Evolutionary conservation across 352 stramenopile genomes (phyloP), one percentile per base, ranked within the genome.

Genomic region (Globisporangium okanoganense): DNA sequence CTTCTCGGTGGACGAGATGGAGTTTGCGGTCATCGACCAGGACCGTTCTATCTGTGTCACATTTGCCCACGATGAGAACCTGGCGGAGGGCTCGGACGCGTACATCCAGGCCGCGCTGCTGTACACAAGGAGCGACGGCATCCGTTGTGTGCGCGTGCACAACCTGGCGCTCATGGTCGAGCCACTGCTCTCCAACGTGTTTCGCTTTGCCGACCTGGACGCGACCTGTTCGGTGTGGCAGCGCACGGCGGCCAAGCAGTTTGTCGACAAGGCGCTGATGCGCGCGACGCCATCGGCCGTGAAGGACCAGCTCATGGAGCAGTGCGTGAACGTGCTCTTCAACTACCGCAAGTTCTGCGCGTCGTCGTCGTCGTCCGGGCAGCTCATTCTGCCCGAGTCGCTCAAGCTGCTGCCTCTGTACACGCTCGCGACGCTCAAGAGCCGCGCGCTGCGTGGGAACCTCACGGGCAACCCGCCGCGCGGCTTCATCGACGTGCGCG

Each of bases 291-390:
- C 80, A 6, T 75, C 81, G 55, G 79, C 78, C 0, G 78, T 95
- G 18, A 92, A 91, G 63, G 79, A 94, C 58, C 74, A 85, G 50
- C 66, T 92, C 38, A 77, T 97, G 10, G 85, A 95, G 60, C 77
- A 95, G 64, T 95, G 84, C 59, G 85, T 95, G 52, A 90, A 75
- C 43, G 88, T 96, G 66, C 65, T 97, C 35, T 94, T 83, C 65
- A 90, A 94, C 66, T 97, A 97, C 76, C 88, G 90, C 71, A 95
- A 96, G 67, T 80, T 94, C 60, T 97, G 90, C 64, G 89, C 91
- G 22, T 82, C 87, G n/a, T 91, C 89, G 44, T 94, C 85, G n/a
- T 92, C 87, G 18, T 89, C 84, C 0, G 90, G 88, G 0, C 91
- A 97, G 64, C 82, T 97, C 24, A 97, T 97, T 40, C 71, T 97